Percentiles rank a stretch among this genome's conserved stretches.
phyloP scores from a whole-genome alignment of 169 alveolate genomes.

The Plasmodium vivax region DNA sequence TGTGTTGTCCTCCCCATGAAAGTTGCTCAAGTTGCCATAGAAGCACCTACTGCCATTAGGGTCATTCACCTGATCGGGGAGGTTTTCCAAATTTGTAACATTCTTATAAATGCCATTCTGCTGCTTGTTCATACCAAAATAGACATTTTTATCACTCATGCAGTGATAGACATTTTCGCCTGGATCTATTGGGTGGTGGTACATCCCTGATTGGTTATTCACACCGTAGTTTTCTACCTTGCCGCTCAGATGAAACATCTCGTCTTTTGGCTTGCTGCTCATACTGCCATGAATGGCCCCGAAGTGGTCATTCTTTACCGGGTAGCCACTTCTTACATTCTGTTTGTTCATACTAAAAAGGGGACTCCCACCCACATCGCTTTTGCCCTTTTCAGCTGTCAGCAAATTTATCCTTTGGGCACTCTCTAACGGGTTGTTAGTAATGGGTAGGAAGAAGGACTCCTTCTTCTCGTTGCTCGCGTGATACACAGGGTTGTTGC shows the following conservation, averaged over 20 bases:
- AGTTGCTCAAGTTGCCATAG: background rate
- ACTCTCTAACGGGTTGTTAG: slow-evolving; percentile 5
- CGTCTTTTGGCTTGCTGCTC: slow-evolving; percentile 4
- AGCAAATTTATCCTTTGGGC: slow-evolving; percentile 5
- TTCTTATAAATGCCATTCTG: slow-evolving; percentile 1
- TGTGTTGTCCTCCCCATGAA: background rate
- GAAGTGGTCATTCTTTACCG: background rate
- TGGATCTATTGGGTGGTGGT: background rate
- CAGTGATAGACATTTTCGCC: background rate
- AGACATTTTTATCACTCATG: slow-evolving; percentile 3
- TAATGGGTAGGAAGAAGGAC: background rate
- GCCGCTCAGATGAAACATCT: background rate
- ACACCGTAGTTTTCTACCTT: background rate
- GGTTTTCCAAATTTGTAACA: background rate
- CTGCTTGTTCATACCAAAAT: background rate
- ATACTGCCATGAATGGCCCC: background rate
- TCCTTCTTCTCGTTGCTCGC: slow-evolving; percentile 1
- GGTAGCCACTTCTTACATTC: slow-evolving; percentile 4
- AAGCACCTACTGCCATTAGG: background rate
- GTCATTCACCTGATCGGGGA: background rate
- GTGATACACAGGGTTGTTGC: background rate
- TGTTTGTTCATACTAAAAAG: background rate
- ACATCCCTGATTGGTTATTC: background rate
- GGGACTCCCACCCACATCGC: background rate
- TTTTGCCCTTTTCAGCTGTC: background rate